Evolutionary conservation across 169 alveolate genomes (phyloP).

Genomic region (Cytauxzoon felis): DNA sequence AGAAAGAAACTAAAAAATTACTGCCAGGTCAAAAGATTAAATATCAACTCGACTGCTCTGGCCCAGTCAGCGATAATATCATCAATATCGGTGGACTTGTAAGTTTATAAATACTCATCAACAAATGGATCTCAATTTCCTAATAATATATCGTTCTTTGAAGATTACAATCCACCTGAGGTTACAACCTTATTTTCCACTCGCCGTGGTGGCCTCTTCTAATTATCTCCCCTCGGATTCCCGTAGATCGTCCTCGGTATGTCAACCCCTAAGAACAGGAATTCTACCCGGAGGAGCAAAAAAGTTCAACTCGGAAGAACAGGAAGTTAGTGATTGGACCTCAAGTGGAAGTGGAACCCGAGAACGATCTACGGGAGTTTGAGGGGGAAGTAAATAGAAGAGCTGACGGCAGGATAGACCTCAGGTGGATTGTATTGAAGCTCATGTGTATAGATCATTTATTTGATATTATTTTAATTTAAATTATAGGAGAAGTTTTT

Average conservation of each 20-base stretch:
- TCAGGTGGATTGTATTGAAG: no score
- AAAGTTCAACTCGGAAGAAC: no score
- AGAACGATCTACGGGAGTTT: no score
- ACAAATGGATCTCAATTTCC: background rate
- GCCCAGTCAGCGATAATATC: constrained; percentile 91
- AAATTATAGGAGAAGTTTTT: constrained; percentile 87
- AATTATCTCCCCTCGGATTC: no score
- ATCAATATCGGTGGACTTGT: constrained; percentile 83
- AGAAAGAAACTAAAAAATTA: constrained; percentile 29
- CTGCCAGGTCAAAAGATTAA: constrained; percentile 61
- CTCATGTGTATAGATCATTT: background rate
- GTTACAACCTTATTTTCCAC: background rate
- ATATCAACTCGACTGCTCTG: constrained; percentile 83
- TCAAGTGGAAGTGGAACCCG: no score
- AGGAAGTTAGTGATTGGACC: no score
- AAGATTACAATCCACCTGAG: constrained; percentile 31
- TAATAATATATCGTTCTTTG: constrained; percentile 25
- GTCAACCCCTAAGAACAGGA: no score
- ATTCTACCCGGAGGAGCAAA: no score
- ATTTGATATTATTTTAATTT: background rate
- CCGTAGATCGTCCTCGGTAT: no score
- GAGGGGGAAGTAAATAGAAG: no score
- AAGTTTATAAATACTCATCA: constrained; percentile 5
- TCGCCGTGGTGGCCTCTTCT: background rate
- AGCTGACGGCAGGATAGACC: no score